These are phyloP conservation scores for Dactylonectria estremocensis DNA, from an alignment of 2,329 filamentous ascomycete genomes.

Conservation along the genomic window DNA sequence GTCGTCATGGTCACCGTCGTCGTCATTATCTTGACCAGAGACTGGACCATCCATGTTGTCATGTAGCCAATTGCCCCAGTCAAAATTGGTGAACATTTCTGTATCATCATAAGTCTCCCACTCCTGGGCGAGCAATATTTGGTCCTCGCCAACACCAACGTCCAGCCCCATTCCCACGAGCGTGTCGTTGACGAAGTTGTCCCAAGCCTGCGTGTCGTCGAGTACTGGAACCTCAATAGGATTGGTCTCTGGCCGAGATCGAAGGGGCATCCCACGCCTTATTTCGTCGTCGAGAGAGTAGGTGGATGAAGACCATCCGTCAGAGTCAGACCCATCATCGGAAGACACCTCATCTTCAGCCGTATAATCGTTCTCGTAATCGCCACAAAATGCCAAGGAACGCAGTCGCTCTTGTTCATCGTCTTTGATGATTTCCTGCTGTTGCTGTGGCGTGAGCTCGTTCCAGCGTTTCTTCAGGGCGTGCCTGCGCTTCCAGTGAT, in stretches of 20 bases:
- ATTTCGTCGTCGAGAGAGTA: slow-evolving; percentile 53
- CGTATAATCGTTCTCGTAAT: slow-evolving; percentile 32
- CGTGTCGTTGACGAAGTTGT: slow-evolving; percentile 45
- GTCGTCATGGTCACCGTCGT: slow-evolving; percentile 24
- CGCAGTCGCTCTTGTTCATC: slow-evolving; percentile 55
- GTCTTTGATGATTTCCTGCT: slow-evolving; percentile 55
- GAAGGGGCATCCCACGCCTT: slow-evolving; percentile 52
- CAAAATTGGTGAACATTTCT: neutral
- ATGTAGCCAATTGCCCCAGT: neutral
- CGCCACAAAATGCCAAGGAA: slow-evolving; percentile 53
- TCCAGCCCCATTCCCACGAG: slow-evolving; percentile 39
- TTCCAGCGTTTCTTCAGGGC: slow-evolving; percentile 62
- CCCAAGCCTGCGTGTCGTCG: slow-evolving; percentile 46
- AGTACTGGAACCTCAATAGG: slow-evolving; percentile 31
- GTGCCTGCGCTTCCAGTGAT: slow-evolving; percentile 62
- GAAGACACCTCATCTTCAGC: slow-evolving; percentile 24
- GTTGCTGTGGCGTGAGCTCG: slow-evolving; percentile 55
- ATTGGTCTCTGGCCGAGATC: slow-evolving; percentile 32
- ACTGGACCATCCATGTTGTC: too few relatives aligned
- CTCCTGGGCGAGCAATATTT: slow-evolving; percentile 30
- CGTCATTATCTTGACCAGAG: neutral
- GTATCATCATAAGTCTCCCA: neutral
- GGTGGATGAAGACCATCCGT: slow-evolving; percentile 6
- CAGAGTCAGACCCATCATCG: slow-evolving; percentile 35
- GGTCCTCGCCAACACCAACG: slow-evolving; percentile 44